Evolutionary conservation across 2,329 filamentous ascomycete species (phyloP), one percentile per base, ranked within the genome.

Genomic region (Xylaria hypoxylon): DNA sequence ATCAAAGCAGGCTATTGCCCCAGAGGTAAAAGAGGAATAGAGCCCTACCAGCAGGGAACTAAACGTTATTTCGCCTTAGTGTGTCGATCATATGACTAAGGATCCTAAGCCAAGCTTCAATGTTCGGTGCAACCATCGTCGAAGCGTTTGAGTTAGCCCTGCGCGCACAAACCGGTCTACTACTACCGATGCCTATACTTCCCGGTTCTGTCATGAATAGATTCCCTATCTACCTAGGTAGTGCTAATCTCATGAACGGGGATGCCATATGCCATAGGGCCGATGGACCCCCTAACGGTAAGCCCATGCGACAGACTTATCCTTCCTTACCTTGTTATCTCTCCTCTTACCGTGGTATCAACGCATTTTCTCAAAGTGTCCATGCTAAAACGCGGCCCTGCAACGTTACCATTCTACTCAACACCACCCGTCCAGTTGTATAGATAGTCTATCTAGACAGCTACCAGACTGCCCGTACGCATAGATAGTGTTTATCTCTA

Each of bases 61-160:
- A 62, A 45, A 11, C 60, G 44, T 59, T 59, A 59, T 62, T 35
- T 59, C 48, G 31, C 22, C 35, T 45, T 50, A 24, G 19, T 17
- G 8, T 15, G 55, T 26, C 50, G 59, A 67, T 68, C 67, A 68
- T 63, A 67, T 66, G 67, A 63, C 31, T 64, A 60, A 57, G 53
- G 26, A 44, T 35, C 62, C 31, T 57, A 40, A 24, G 48, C 57
- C 38, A 35, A 56, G 50, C 48, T 44, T 60, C 50, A 17, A 31
- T 24, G 59, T 52, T 65, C 57, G 45, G 62, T 68, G 65, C 55
- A 55, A 57, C 59, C 55, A 59, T 63, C 55, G 33, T 35, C 35
- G 26, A 59, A 13, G 35, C 33, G 50, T 28, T 56, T 40, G n/a
- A 22, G 13, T 59, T 53, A 65, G 62, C 62, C 61, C 62, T 44